Conservation (phyloP, 106 monocot species). For the Allium cepa region DNA sequence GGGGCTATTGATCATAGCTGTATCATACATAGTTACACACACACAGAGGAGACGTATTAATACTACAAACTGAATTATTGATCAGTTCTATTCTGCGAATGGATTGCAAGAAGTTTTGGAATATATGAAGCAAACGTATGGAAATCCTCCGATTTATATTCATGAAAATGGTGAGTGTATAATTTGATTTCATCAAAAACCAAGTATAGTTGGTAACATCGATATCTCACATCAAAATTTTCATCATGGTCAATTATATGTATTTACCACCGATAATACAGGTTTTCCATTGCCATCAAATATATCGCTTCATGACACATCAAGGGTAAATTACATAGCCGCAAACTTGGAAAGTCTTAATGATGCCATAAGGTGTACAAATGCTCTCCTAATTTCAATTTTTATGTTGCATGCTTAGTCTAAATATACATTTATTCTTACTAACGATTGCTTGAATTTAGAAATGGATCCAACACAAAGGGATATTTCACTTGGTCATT, state of each 20-base stretch:
- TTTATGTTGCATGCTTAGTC: no score
- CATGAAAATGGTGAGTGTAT: slow-evolving; percentile 47
- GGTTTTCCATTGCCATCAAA: neutral
- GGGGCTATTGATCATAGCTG: no score
- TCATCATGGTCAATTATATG: no score
- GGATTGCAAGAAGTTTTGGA: slow-evolving; percentile 32
- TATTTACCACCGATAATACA: no score
- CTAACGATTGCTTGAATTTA: slow-evolving; percentile 5
- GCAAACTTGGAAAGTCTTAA: slow-evolving; percentile 13
- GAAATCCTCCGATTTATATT: slow-evolving; percentile 34
- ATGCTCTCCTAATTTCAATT: neutral
- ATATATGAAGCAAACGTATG: slow-evolving; percentile 26
- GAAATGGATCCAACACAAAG: slow-evolving; percentile 34
- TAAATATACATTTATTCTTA: neutral
- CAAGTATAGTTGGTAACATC: no score
- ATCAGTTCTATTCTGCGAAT: neutral
- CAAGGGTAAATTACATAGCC: slow-evolving; percentile 8
- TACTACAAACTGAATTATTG: no score
- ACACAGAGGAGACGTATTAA: no score
- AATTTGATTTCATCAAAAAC: neutral
- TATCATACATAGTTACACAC: no score
- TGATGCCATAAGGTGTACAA: slow-evolving; percentile 14
- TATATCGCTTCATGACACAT: neutral
- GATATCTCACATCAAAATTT: no score
- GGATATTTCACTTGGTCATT: slow-evolving; percentile 55